phyloP scores from a whole-genome alignment of 441 rosid genomes.

The Pelargonium myrrhifolium region DNA sequence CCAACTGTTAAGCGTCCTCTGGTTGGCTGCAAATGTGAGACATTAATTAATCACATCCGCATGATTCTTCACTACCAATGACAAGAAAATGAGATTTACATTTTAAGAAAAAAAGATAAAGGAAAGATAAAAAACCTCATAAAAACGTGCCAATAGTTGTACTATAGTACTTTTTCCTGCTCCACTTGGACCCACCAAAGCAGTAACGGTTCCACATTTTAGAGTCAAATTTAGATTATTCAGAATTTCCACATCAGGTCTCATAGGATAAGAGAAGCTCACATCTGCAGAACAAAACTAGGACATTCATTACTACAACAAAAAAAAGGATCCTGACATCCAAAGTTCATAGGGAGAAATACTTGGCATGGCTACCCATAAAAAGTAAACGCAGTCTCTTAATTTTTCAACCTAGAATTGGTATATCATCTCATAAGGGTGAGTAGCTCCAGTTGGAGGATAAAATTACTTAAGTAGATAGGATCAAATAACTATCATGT shows the following conservation, averaged over 20 bases:
- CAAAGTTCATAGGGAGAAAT: background rate
- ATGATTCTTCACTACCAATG: slow-evolving; percentile 11
- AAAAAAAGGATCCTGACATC: background rate
- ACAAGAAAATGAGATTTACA: slow-evolving; percentile 2
- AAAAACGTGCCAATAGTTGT: slow-evolving; percentile 85
- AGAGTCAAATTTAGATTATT: slow-evolving; percentile 62
- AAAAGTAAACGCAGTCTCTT: background rate
- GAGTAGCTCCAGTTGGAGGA: background rate
- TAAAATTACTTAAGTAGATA: background rate
- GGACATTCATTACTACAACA: slow-evolving; percentile 11
- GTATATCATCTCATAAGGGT: background rate
- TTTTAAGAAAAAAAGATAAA: background rate
- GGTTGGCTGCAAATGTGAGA: slow-evolving; percentile 56
- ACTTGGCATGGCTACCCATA: background rate
- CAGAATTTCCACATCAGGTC: slow-evolving; percentile 70
- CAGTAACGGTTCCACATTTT: slow-evolving; percentile 75
- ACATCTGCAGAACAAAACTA: slow-evolving; percentile 49
- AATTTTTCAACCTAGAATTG: background rate
- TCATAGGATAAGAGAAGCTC: slow-evolving; percentile 76
- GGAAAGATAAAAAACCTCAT: slow-evolving; percentile 47
- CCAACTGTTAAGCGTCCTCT: slow-evolving; percentile 74
- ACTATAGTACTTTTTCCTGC: slow-evolving; percentile 94
- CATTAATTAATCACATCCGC: slow-evolving; percentile 17
- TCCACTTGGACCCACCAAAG: slow-evolving; percentile 92
- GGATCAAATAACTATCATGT: background rate